Conservation (phyloP, 345 rosid genomes). For the Adansonia digitata region DNA sequence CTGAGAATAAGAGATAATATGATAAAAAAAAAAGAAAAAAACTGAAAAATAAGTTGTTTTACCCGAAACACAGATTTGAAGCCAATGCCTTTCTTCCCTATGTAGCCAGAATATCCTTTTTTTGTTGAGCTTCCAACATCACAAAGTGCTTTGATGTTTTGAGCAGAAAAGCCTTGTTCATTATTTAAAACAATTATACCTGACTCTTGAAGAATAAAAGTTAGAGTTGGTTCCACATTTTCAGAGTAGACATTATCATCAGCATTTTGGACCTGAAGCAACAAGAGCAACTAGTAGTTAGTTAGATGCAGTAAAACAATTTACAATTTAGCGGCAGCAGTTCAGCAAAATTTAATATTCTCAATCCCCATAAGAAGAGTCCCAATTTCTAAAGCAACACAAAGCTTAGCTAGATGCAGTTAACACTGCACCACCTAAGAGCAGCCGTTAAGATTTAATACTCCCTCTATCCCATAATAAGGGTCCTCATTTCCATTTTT, state of each 20-base stretch:
- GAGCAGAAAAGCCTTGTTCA: constrained; percentile 79
- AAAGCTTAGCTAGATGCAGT: constrained; percentile 17
- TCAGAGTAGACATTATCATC: constrained; percentile 83
- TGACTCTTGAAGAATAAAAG: constrained; percentile 73
- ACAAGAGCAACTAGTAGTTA: constrained; percentile 13
- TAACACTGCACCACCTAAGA: background rate
- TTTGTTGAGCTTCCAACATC: constrained; percentile 95
- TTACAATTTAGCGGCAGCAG: background rate
- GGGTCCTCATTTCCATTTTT: background rate
- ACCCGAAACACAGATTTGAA: constrained; percentile 99
- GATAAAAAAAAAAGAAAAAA: constrained; percentile 13
- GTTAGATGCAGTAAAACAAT: constrained; percentile 11
- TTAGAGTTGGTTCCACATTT: constrained; percentile 70
- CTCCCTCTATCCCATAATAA: background rate
- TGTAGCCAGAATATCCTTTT: constrained; percentile 81
- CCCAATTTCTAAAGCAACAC: constrained; percentile 38
- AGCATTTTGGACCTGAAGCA: constrained; percentile 94
- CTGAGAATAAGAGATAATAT: background rate
- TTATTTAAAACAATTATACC: constrained; percentile 75
- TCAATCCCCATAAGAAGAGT: background rate
- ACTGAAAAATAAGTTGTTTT: constrained; percentile 17
- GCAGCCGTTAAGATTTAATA: background rate
- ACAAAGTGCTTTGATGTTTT: constrained; percentile 87
- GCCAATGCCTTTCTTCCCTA: constrained; percentile 97
- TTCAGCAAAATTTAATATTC: background rate